Evolutionary conservation across 2,329 filamentous ascomycete species (phyloP), one percentile per base, ranked within the genome.

Genomic region (Lachnellula cervina): DNA sequence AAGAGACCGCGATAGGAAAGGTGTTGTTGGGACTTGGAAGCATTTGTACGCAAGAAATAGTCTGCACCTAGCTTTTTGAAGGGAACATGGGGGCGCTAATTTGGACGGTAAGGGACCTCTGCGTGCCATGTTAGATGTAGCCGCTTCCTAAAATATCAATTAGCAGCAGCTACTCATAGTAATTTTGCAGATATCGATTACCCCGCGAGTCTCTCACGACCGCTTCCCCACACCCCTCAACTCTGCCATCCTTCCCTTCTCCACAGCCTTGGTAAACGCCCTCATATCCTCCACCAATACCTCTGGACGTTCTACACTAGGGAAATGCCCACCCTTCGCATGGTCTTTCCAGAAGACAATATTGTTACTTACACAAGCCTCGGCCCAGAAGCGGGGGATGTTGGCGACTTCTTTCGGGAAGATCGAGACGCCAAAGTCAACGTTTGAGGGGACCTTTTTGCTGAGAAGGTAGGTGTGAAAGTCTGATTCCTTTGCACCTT

Each of bases 291-390:
- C 67, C 0, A 73, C 77, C 21, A 86, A 68, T 3, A 74, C 69
- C 32, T 79, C 71, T 0, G 83, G 83, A 17, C 71, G 70, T 68
- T 87, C 83, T 63, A 76, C 78, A 0, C 82, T 76, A 1, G 82
- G 80, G 64, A 86, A 86, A 68, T 86, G 83, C 0, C 68, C 68
- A 5, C 68, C 68, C 34, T 56, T 46, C 6, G 59, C 52, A 52
- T 68, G 64, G 11, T 60, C 60, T 34, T 71, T 75, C 64, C 83
- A 77, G 46, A 80, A 81, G 0, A 86, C 82, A 0, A 88, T 75
- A 0, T 78, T 74, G 7, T 80, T 83, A 9, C 87, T 68, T 0
- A 81, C 81, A 16, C 34, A 54, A 8, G 46, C 37, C n/a, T 72
- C 71, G 0, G 73, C 77, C 80, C 81, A 88, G 2, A 75, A 74